Conservation (phyloP, 1,139 yeast genomes). For the Keqinozyma sinolaborantium region DNA sequence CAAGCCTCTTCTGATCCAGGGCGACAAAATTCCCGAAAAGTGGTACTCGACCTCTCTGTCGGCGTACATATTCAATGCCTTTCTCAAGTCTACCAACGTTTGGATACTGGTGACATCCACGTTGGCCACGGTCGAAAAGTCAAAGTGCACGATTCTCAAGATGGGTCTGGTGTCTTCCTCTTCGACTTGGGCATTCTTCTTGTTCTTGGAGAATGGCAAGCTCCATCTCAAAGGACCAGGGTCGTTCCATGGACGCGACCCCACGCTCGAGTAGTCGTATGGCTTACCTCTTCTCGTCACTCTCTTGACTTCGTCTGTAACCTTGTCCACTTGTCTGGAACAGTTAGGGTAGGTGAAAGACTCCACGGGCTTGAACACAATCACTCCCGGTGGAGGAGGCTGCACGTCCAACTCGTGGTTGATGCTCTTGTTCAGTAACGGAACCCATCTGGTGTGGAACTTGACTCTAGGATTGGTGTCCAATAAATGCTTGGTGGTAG, state of each 20-base stretch:
- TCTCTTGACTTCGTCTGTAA: conserved; percentile 65
- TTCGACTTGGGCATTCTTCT: conserved; percentile 8
- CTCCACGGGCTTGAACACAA: conserved; percentile 82
- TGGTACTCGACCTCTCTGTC: conserved; percentile 87
- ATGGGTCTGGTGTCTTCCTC: conserved; percentile 55
- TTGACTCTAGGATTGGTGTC: conserved; percentile 27
- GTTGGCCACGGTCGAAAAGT: conserved; percentile 72
- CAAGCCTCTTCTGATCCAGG: conserved; percentile 82
- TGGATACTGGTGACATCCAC: conserved; percentile 81
- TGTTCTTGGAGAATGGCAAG: conserved; percentile 26
- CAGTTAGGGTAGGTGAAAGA: conserved; percentile 80
- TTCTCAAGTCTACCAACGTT: conserved; percentile 70
- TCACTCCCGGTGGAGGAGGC: conserved; percentile 89
- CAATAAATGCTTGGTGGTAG: conserved; percentile 21
- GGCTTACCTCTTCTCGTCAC: conserved; percentile 61
- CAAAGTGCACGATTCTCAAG: conserved; percentile 71
- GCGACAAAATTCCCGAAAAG: conserved; percentile 78
- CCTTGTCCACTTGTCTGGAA: conserved; percentile 66
- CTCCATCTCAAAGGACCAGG: conserved; percentile 63
- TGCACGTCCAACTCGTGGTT: conserved; percentile 56
- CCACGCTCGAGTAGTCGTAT: conserved; percentile 40
- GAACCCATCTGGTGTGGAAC: conserved; percentile 79
- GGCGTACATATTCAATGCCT: conserved; percentile 69
- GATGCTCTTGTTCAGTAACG: conserved; percentile 54
- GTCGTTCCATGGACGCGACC: conserved; percentile 90